Conservation (phyloP, 2,329 filamentous ascomycete species). For the Microdochium paspali region DNA sequence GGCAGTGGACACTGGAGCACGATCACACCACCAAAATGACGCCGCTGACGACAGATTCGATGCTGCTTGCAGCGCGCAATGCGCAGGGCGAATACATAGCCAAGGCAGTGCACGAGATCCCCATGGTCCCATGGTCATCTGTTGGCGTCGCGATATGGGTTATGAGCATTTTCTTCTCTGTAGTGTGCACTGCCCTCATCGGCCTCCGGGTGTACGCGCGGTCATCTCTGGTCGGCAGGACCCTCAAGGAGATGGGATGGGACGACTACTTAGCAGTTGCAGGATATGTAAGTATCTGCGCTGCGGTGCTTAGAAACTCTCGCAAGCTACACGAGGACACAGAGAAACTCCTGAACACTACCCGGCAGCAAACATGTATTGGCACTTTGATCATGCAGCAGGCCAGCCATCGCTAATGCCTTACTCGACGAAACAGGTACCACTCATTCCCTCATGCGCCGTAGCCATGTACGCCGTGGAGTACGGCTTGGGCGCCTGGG, state of each 20-base stretch:
- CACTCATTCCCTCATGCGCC: not conserved
- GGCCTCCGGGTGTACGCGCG: conserved; percentile 3
- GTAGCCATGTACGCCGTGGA: conserved; percentile 1
- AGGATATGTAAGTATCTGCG: conserved; percentile 2
- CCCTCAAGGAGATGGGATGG: conserved; percentile 1
- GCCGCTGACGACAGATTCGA: not conserved
- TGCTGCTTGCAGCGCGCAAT: not conserved
- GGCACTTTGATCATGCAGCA: too few species aligned
- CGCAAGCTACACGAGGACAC: too few species aligned
- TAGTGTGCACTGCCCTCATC: conserved; percentile 1
- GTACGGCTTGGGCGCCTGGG: conserved; percentile 2
- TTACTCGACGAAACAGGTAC: not conserved
- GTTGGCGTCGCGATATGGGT: not conserved
- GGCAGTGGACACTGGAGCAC: not conserved
- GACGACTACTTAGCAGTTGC: conserved; percentile 3
- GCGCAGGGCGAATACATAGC: not conserved
- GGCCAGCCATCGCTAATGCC: not conserved
- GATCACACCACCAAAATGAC: not conserved
- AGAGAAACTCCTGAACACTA: not conserved
- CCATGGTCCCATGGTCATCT: not conserved
- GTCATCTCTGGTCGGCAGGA: not conserved
- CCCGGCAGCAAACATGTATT: not conserved
- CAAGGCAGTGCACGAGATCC: not conserved
- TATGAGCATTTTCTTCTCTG: not conserved
- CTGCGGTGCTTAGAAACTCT: not conserved